Conservation (phyloP, 2,329 filamentous ascomycete species). For the Hymenoscyphus scutula region DNA sequence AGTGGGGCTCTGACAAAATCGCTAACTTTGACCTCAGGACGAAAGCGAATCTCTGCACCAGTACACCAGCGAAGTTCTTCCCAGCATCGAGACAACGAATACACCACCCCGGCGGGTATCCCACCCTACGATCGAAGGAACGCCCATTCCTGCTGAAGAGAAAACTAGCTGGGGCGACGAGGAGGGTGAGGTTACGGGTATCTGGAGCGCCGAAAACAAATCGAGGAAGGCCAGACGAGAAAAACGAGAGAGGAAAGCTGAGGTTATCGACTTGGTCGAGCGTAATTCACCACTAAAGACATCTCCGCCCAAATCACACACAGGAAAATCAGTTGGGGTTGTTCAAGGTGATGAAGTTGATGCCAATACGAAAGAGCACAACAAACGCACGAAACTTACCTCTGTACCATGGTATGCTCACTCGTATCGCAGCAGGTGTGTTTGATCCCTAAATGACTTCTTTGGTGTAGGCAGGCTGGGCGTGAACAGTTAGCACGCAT, state of each 20-base stretch:
- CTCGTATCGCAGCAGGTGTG: neutral
- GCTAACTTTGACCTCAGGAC: constrained; percentile 8
- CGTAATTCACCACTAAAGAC: neutral
- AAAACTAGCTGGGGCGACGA: neutral
- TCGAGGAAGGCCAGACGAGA: neutral
- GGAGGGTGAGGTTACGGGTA: neutral
- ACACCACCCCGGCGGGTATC: neutral
- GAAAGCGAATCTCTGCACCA: neutral
- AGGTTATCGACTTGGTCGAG: neutral
- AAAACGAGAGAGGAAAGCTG: neutral
- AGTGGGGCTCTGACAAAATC: constrained; percentile 5
- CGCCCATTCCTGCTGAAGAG: neutral
- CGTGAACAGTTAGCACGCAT: neutral
- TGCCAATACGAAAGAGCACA: neutral
- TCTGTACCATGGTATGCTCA: neutral
- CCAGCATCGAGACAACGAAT: neutral
- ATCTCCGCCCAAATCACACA: neutral
- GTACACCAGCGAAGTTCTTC: neutral
- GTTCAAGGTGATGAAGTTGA: neutral
- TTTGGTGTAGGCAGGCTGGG: neutral
- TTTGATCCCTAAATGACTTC: neutral
- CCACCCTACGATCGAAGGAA: neutral
- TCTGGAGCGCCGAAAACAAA: neutral
- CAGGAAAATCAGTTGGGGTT: neutral
- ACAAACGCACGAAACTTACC: neutral